A percentile compares a stretch with the other conserved stretches of the same genome.
These are phyloP conservation scores for Penicillium cinerascens DNA, from an alignment of 495 filamentous ascomycete species.

Conservation along the genomic window DNA sequence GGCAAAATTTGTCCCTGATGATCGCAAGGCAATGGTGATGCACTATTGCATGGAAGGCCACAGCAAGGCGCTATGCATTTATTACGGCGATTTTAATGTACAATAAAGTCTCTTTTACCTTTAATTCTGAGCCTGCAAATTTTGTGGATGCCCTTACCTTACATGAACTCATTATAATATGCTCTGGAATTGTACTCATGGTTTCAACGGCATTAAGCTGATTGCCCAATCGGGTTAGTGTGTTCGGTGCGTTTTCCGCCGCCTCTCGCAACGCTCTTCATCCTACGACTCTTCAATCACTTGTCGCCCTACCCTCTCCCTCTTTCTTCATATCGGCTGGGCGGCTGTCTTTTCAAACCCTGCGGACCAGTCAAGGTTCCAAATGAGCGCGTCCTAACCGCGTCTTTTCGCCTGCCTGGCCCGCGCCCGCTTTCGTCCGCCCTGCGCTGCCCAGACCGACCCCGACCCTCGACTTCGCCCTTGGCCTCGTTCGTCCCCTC, in stretches of 20 bases:
- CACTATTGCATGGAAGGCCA: conserved; percentile 91
- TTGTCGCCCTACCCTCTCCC: neutral
- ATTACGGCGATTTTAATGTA: conserved; percentile 46
- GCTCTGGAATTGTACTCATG: neutral
- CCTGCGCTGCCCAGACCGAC: neutral
- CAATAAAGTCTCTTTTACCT: conserved; percentile 2
- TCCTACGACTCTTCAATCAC: neutral
- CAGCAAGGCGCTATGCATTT: conserved; percentile 71
- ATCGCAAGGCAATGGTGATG: conserved; percentile 60
- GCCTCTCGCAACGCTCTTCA: neutral
- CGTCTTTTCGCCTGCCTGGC: conserved; percentile 3
- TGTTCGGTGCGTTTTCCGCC: conserved; percentile 1
- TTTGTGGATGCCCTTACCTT: neutral
- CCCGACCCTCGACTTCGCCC: too few species aligned
- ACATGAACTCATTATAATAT: neutral
- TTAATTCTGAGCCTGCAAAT: neutral
- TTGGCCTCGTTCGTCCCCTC: neutral
- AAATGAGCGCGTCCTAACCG: conserved; percentile 12
- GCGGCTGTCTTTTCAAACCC: neutral
- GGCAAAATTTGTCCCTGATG: conserved; percentile 55
- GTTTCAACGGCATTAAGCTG: conserved; percentile 10
- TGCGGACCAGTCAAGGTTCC: neutral
- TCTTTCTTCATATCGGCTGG: neutral
- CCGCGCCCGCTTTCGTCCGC: conserved; percentile 1
- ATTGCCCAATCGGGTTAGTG: conserved; percentile 23